Evolutionary conservation across 768 basidiomycete species (phyloP).

Genomic region (Mycena rebaudengoi): DNA sequence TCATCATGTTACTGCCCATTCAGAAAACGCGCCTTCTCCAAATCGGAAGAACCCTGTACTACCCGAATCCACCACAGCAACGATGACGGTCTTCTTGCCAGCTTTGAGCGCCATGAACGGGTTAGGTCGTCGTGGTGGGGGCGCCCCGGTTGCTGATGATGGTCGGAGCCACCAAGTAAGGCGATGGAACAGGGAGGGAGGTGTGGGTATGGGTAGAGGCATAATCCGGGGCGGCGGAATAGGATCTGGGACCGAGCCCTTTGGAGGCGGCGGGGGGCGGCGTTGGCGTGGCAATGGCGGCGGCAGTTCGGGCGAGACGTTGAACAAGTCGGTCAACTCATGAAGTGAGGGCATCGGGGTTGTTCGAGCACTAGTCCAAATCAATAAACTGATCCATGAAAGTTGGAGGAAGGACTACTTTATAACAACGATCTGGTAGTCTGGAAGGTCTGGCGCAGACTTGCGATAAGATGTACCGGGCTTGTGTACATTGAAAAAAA

Average conservation of each 20-base stretch:
- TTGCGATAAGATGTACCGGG: conserved; percentile 87
- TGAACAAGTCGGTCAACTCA: conserved; percentile 81
- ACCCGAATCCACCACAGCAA: conserved; percentile 90
- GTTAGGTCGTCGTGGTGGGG: conserved; percentile 56
- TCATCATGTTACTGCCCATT: conserved; percentile 76
- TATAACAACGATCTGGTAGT: conserved; percentile 87
- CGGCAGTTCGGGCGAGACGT: conserved; percentile 72
- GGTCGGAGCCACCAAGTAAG: conserved; percentile 37
- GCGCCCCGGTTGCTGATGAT: conserved; percentile 17
- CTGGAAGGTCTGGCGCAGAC: conserved; percentile 78
- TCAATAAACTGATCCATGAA: background rate
- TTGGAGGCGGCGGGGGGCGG: too few relatives aligned
- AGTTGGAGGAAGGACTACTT: conserved; percentile 62
- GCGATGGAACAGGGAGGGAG: conserved; percentile 36
- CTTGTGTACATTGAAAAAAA: conserved; percentile 93
- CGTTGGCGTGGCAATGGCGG: conserved; percentile 61
- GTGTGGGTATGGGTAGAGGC: conserved; percentile 10
- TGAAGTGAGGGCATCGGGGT: conserved; percentile 84
- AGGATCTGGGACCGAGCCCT: conserved; percentile 25
- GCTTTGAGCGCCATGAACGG: conserved; percentile 85
- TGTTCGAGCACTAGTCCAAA: conserved; percentile 72
- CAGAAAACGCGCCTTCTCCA: conserved; percentile 84
- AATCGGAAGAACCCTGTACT: conserved; percentile 91
- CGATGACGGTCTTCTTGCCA: conserved; percentile 83
- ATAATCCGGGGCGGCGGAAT: background rate